These are phyloP conservation scores for Globisporangium cystogenes DNA, from an alignment of 352 stramenopile genomes.

Conservation along the genomic window DNA sequence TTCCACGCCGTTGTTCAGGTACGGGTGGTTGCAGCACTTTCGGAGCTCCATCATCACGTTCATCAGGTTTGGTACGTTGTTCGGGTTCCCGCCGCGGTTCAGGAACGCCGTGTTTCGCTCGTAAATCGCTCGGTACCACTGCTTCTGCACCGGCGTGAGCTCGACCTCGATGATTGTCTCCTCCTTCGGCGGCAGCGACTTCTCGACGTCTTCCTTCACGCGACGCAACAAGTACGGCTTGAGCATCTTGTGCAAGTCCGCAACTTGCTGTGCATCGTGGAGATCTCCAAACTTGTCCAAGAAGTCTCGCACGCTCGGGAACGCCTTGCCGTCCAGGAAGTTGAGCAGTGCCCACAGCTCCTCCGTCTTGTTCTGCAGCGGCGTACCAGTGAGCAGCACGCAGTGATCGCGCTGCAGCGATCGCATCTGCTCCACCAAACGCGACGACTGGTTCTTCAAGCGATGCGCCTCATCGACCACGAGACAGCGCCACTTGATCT, in stretches of 20 bases:
- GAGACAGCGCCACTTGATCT: constrained; percentile 92
- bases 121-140: constrained; percentile 92
- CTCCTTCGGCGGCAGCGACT: constrained; percentile 83
- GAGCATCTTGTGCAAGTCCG: constrained; percentile 87
- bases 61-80: constrained; percentile 88
- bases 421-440: constrained; percentile 82
- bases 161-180: constrained; percentile 91
- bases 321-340: constrained; percentile 94
- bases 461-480: constrained; percentile 89
- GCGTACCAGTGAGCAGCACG: constrained; percentile 83
- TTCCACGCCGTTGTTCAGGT: constrained; percentile 92
- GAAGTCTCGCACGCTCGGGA: constrained; percentile 92
- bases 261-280: constrained; percentile 84
- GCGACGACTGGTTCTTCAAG: constrained; percentile 84
- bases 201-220: constrained; percentile 90
- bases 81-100: constrained; percentile 67
- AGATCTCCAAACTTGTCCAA: constrained; percentile 90
- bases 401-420: constrained; percentile 77
- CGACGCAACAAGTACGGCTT: constrained; percentile 87
- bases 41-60: constrained; percentile 92
- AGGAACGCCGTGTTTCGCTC: constrained; percentile 95
- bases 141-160: constrained; percentile 87
- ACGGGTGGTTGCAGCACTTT: constrained; percentile 91
- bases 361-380: constrained; percentile 97
- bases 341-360: constrained; percentile 99